Conservation (phyloP, 2,329 filamentous ascomycete species). For the Neodidymelliopsis sp. region DNA sequence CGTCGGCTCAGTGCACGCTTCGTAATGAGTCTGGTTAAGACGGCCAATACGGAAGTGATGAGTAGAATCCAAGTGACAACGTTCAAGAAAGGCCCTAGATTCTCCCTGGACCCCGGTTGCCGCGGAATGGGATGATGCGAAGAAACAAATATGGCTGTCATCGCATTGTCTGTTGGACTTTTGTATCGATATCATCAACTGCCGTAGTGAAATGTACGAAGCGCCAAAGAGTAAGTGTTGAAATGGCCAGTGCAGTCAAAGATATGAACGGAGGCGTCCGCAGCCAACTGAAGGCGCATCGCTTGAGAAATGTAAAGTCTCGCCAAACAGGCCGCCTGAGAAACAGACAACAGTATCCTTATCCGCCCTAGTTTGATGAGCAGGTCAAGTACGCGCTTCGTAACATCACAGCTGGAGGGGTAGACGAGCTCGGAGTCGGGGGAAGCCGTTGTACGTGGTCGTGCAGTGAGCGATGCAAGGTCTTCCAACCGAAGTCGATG, state of each 20-base stretch:
- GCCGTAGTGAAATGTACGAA: slow-evolving; percentile 1
- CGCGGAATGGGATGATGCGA: slow-evolving; percentile 35
- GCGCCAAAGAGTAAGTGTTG: slow-evolving; percentile 8
- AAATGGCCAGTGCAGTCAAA: slow-evolving; percentile 18
- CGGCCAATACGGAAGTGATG: slow-evolving; percentile 44
- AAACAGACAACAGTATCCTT: slow-evolving; percentile 26
- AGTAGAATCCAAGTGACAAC: slow-evolving; percentile 47
- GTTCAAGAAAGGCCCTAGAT: slow-evolving; percentile 45
- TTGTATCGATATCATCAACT: slow-evolving; percentile 13
- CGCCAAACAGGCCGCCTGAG: slow-evolving; percentile 14
- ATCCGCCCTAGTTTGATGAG: slow-evolving; percentile 25
- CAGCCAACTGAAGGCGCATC: slow-evolving; percentile 21
- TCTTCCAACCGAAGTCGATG: slow-evolving; percentile 21
- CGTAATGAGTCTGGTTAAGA: slow-evolving; percentile 44
- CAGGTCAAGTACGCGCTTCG: slow-evolving; percentile 20
- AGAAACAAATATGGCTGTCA: slow-evolving; percentile 35
- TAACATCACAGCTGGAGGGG: slow-evolving; percentile 22
- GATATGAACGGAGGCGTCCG: slow-evolving; percentile 17
- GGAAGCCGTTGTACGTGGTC: slow-evolving; percentile 28
- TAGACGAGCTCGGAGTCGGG: slow-evolving; percentile 18
- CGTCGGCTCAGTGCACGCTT: slow-evolving; percentile 43
- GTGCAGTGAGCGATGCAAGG: slow-evolving; percentile 31
- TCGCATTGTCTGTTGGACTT: slow-evolving; percentile 33
- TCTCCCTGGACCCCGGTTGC: slow-evolving; percentile 36
- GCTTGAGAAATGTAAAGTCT: slow-evolving; percentile 30